Base-by-base conservation (phyloP, 495 filamentous ascomycete species). In the Daldinia loculata region DNA sequence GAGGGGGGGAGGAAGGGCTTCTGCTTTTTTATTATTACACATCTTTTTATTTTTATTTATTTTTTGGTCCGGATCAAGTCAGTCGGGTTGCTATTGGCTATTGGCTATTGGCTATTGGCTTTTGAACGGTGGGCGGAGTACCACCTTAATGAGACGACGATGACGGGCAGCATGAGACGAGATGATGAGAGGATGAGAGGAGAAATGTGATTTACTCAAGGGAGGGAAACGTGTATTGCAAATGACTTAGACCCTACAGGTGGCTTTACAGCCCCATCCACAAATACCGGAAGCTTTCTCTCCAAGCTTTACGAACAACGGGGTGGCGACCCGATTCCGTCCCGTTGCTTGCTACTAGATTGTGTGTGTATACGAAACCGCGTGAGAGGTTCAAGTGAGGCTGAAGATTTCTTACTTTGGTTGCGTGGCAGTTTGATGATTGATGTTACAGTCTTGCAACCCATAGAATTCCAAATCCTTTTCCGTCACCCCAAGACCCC, bases 61-160 rank as follows among this genome's bases (percentile, higher is more conserved):
- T 59, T 63, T 68, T 34, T 55, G 56, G 71, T 63, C 62, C 50
- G 63, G 53, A 51, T 71, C 65, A 41, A 66, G 59, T 67, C 65
- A 61, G 57, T 61, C 61, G 60, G 64, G 52, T 60, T 71, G 48
- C 65, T 74, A 66, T 67, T 66, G 71, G 70, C 72, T 78, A 74
- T 52, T 58, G 26, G n/a, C n/a, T n/a, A n/a, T n/a, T n/a, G n/a
- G 48, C 65, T 74, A 66, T 67, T 66, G 71, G 70, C 72, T 78
- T 75, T 52, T 58, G 26, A 56, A 56, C 55, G 60, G 64, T 67
- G 63, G 63, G 38, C 48, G 32, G 41, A 60, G 36, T 67, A 67
- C 69, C 63, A 63, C 69, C 63, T 48, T 72, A 72, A 69, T 72
- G 71, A 73, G 69, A 66, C 57, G 69, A 66, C 56, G 69, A 63